Conservation (phyloP, 1,139 yeast genomes). For the Nakaseomyces kungkrabaensis region DNA sequence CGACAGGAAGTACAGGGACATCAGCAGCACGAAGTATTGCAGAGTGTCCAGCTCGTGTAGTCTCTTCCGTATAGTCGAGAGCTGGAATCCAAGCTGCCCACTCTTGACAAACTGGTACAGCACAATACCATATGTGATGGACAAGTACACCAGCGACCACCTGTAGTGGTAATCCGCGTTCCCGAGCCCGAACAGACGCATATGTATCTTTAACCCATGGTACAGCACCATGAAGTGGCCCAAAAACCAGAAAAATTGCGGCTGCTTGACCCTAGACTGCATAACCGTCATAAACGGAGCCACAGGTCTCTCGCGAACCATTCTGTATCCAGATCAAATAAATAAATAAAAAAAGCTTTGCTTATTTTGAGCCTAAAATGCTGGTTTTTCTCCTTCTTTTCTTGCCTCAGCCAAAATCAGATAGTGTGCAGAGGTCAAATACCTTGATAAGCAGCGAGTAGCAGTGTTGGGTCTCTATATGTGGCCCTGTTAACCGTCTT, state of each 20-base stretch:
- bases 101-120: slow-evolving; percentile 26
- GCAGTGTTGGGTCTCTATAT: too few relatives aligned
- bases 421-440: too few relatives aligned
- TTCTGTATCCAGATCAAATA: neutral
- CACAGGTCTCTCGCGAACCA: slow-evolving; percentile 9
- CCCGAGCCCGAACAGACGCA: slow-evolving; percentile 9
- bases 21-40: slow-evolving; percentile 23
- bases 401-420: too few relatives aligned
- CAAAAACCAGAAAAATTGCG: slow-evolving; percentile 29
- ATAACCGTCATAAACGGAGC: slow-evolving; percentile 19
- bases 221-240: slow-evolving; percentile 25
- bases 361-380: too few relatives aligned
- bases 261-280: slow-evolving; percentile 23
- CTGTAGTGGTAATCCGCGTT: slow-evolving; percentile 22
- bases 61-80: slow-evolving; percentile 11
- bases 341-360: too few relatives aligned
- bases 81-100: slow-evolving; percentile 17
- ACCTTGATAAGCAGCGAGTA: too few relatives aligned
- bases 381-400: too few relatives aligned
- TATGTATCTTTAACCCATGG: slow-evolving; percentile 22
- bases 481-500: too few relatives aligned
- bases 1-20: slow-evolving; percentile 14
- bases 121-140: slow-evolving; percentile 26
- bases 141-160: slow-evolving; percentile 17
- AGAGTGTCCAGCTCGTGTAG: slow-evolving; percentile 22